Evolutionary conservation across 352 stramenopile species (phyloP), one percentile per base, ranked within the genome.

Genomic region (Albugo laibachii): DNA sequence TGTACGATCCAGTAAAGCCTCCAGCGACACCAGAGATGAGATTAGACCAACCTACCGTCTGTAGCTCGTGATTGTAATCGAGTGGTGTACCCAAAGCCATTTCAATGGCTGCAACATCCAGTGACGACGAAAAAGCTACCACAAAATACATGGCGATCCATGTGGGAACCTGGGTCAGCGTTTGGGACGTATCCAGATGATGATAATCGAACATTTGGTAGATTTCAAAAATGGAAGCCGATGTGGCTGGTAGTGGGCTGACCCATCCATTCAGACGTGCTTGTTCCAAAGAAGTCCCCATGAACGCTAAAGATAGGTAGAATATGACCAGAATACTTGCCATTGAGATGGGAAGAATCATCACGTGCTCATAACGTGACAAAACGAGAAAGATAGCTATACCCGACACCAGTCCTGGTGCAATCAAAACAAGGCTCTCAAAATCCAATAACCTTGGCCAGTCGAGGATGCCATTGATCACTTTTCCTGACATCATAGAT

Each of bases 1-100:
- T 98, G 63, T 99, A 99, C 19, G 77, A 96, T 5, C 95, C 95
- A 5, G 94, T 98, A 59, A 98, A 99, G 36, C 95, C 95, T 15
- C 95, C 94, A 0, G 80, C 83, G 35, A 98, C 44, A 5, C 95
- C 95, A 20, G 83, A 97, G 13, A 98, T 56, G 14, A 98, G 63
- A 65, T 99, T 99, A 40, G 81, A 96, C 19, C 96, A 66, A 1
- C 95, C 95, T 6, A 99, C 93, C 21, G 86, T 97, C 48, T 91
- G 76, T 13, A 95, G 62, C 45, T 98, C 95, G 54, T 92, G 65
- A 64, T 98, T 96, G 70, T 97, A 95, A 58, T 97, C 73, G 14
- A 98, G 67, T 1, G 88, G 80, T 42, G 78, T 69, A 31, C 86
- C 91, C 18, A 97, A 58, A 58, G 96, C 92, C 48, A 97, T 95